Evolutionary conservation across 371 early-diverging fungal genomes (phyloP).

Genomic region (Lichtheimia ramosa): DNA sequence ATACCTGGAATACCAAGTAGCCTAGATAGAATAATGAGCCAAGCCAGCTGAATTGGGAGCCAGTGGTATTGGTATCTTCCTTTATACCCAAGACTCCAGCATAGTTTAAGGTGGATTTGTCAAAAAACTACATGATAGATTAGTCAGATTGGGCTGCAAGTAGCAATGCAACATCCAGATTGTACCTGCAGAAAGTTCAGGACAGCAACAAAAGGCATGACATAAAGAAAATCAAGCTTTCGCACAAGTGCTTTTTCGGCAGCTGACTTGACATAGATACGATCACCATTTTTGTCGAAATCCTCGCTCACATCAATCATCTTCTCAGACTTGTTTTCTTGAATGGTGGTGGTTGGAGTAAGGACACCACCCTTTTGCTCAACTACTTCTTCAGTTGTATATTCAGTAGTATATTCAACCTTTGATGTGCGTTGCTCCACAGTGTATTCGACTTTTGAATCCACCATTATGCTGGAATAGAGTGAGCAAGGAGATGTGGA

Average conservation of each 20-base stretch:
- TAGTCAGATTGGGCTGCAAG: not conserved
- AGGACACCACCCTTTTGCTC: not conserved
- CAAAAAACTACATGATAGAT: slow-evolving; percentile 24
- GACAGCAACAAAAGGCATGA: slow-evolving; percentile 31
- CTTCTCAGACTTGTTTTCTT: not conserved
- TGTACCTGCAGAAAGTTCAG: slow-evolving; percentile 34
- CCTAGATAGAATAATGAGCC: slow-evolving; percentile 26
- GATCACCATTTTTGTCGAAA: slow-evolving; percentile 27
- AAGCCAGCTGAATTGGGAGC: slow-evolving; percentile 21
- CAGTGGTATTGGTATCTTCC: slow-evolving; percentile 15
- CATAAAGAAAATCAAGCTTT: slow-evolving; percentile 25
- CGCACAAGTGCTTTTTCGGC: slow-evolving; percentile 21
- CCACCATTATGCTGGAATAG: too few relatives aligned
- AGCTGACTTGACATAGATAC: slow-evolving; percentile 14
- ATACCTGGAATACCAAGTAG: slow-evolving; percentile 23
- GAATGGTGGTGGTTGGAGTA: not conserved
- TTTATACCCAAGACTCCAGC: slow-evolving; percentile 21
- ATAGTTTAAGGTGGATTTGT: slow-evolving; percentile 33
- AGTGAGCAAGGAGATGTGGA: too few relatives aligned
- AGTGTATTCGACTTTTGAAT: not conserved
- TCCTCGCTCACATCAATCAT: not conserved
- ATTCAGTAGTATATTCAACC: slow-evolving; percentile 17
- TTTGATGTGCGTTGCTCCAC: slow-evolving; percentile 4
- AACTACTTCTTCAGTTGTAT: slow-evolving; percentile 2
- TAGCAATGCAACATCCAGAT: not conserved